Evolutionary conservation across 345 rosid genomes (phyloP), one percentile per base, ranked within the genome.

Genomic region (Angophora floribunda): DNA sequence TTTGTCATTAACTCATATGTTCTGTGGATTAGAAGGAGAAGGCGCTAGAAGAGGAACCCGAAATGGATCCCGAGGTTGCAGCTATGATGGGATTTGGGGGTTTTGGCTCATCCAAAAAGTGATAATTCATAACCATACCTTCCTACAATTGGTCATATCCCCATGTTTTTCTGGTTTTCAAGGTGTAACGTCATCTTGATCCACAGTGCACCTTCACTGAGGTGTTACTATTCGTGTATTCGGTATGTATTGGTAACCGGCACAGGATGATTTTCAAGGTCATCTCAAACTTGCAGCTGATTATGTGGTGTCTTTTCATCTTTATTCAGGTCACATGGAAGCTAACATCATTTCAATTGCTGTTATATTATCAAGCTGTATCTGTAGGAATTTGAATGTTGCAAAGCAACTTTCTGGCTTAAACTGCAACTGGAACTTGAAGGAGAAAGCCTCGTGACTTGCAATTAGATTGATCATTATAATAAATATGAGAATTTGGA

Each of bases 81-180:
- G 97, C 97, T 86, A 89, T 96, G 96, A 96, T 97, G 99, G 99
- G 99, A 86, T 97, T 97, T 45, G 99, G 99, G 5, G 98, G 99
- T 80, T 97, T 97, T 89, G 92, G 98, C 61, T 94, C 98, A 50
- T 95, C 98, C 6, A 96, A 97, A 90, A 95, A 95, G 86, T 96
- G 92, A 93, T 11, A 67, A 47, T 22, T 44, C 80, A 80, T 61
- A n/a, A 22, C 44, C 26, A 10, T 75, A 10, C 49, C 82, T 75
- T 70, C 47, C 47, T 17, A 0, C 16, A 13, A 70, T 70, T 70
- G 82, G 82, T 36, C 47, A 70, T 75, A 41, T 19, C 82, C 82
- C 82, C 26, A 75, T 19, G 26, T 75, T 52, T 30, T 52, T 52
- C 41, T 16, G 47, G n/a, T 36, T 44, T 75, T 75, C 26, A 70